These are phyloP conservation scores for Cardamine occulta DNA, from an alignment of 345 rosid genomes.

Conservation along the genomic window DNA sequence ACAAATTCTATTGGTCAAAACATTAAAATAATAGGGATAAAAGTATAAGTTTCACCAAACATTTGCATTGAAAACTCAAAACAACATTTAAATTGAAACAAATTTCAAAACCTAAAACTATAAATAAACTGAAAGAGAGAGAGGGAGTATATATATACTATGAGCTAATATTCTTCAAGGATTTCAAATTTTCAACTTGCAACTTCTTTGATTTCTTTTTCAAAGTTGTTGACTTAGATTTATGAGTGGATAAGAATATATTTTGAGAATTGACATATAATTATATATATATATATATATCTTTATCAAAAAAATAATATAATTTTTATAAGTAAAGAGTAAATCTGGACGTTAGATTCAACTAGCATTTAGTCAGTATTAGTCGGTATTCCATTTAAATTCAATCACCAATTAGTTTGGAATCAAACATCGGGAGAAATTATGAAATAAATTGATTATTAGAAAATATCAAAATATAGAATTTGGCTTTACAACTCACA, in stretches of 20 bases:
- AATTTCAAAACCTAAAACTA: too few species aligned
- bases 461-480: not conserved
- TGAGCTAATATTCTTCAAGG: not conserved
- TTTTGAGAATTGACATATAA: not conserved
- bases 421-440: not conserved
- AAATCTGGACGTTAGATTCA: not conserved
- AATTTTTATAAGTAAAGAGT: not conserved
- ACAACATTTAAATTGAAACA: too few species aligned
- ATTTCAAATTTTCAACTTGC: not conserved
- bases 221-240: constrained; percentile 8
- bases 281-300: not conserved
- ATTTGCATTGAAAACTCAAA: too few species aligned
- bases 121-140: too few species aligned
- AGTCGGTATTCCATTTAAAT: too few species aligned
- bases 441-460: not conserved
- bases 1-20: too few species aligned
- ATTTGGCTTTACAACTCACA: not conserved
- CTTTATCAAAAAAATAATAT: not conserved
- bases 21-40: too few species aligned
- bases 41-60: too few species aligned
- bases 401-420: not conserved
- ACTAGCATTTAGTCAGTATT: not conserved
- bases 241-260: not conserved
- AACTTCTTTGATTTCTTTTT: not conserved
- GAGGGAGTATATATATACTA: too few species aligned